Conservation (phyloP, 2,329 filamentous ascomycete genomes). For the Trichocomaceae sp. region DNA sequence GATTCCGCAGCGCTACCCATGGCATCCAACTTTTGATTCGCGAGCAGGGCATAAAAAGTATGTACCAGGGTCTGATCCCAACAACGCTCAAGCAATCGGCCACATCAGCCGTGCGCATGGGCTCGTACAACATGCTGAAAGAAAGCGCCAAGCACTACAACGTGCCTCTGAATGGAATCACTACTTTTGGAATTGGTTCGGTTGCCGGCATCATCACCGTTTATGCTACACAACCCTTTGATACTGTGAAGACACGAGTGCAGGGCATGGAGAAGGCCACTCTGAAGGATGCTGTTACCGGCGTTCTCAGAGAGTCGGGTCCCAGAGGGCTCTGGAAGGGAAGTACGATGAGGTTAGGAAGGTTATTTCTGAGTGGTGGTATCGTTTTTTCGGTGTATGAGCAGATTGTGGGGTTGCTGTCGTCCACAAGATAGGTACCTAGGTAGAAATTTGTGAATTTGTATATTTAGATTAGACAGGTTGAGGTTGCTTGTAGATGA, state of each 20-base stretch:
- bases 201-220: slow-evolving; percentile 53
- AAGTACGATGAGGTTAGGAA: slow-evolving; percentile 60
- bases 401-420: slow-evolving; percentile 46
- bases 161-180: slow-evolving; percentile 45
- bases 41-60: slow-evolving; percentile 48
- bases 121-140: slow-evolving; percentile 58
- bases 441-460: background rate
- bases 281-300: slow-evolving; percentile 51
- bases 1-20: slow-evolving; percentile 48
- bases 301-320: slow-evolving; percentile 52
- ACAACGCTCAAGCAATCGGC: slow-evolving; percentile 58
- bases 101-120: slow-evolving; percentile 57
- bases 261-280: slow-evolving; percentile 55
- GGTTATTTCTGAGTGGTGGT: slow-evolving; percentile 60
- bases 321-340: slow-evolving; percentile 60
- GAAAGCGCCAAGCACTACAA: slow-evolving; percentile 47
- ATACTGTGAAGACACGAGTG: slow-evolving; percentile 52
- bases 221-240: slow-evolving; percentile 40
- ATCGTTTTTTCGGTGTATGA: slow-evolving; percentile 61
- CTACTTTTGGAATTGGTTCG: slow-evolving; percentile 58
- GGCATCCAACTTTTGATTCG: slow-evolving; percentile 45
- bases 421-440: slow-evolving; percentile 24
- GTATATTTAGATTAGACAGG: background rate
- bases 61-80: slow-evolving; percentile 55
- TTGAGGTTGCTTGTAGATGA: background rate